Conservation (phyloP, 2,329 filamentous ascomycete genomes). For the Nemania sp. region DNA sequence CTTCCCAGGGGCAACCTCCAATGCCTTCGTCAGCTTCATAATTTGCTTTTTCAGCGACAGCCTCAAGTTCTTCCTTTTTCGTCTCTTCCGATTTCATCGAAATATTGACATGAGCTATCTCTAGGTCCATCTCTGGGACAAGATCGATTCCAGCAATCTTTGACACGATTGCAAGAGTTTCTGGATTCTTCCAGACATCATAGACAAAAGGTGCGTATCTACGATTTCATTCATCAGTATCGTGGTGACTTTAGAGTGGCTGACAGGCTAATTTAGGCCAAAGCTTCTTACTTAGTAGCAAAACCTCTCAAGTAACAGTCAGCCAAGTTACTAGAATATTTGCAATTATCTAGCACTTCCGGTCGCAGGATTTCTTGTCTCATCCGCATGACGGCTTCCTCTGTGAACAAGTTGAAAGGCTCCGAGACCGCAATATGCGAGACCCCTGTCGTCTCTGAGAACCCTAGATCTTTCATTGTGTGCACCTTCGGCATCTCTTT, state of each 20-base stretch:
- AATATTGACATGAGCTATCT: slow-evolving; percentile 60
- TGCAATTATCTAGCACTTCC: slow-evolving; percentile 58
- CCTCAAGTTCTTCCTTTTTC: slow-evolving; percentile 47
- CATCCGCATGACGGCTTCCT: slow-evolving; percentile 64
- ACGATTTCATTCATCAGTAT: slow-evolving; percentile 23
- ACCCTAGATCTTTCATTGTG: slow-evolving; percentile 65
- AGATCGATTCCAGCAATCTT: slow-evolving; percentile 59
- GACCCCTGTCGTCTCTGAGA: slow-evolving; percentile 57
- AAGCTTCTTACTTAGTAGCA: slow-evolving; percentile 49
- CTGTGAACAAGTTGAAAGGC: slow-evolving; percentile 65
- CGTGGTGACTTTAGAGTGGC: not conserved
- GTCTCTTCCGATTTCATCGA: slow-evolving; percentile 53
- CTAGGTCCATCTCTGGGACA: slow-evolving; percentile 56
- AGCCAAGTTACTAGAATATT: slow-evolving; percentile 63
- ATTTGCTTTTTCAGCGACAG: slow-evolving; percentile 41
- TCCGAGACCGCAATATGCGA: slow-evolving; percentile 67
- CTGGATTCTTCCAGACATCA: slow-evolving; percentile 48
- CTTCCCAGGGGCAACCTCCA: slow-evolving; percentile 43
- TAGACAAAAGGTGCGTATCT: slow-evolving; percentile 68
- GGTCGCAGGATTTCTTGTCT: slow-evolving; percentile 63
- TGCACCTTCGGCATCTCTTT: slow-evolving; percentile 53
- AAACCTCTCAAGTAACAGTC: slow-evolving; percentile 45
- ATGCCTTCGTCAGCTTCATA: slow-evolving; percentile 38
- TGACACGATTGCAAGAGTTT: slow-evolving; percentile 52
- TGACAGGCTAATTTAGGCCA: not conserved